A percentile compares a stretch with the other conserved stretches of the same genome.
Evolutionary conservation across 805 yeast genomes (phyloP).

Genomic region (Blastobotrys attinorum): DNA sequence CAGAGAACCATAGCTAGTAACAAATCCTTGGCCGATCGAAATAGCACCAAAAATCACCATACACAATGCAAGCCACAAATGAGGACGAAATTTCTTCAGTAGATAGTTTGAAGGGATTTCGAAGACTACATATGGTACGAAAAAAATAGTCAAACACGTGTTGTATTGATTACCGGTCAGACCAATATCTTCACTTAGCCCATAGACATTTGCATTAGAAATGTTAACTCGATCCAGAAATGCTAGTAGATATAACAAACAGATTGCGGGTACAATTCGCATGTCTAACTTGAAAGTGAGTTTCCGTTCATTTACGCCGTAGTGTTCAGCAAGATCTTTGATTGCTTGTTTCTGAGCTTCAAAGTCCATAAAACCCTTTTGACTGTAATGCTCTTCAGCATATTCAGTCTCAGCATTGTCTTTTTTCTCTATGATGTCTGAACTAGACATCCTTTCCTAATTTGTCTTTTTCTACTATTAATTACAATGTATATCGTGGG

Average conservation of each 20-base stretch:
- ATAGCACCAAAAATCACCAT: slow-evolving; percentile 58
- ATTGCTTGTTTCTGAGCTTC: slow-evolving; percentile 9
- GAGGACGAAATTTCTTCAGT: slow-evolving; percentile 54
- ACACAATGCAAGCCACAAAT: slow-evolving; percentile 52
- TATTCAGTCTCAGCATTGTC: too few species aligned
- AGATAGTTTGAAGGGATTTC: slow-evolving; percentile 59
- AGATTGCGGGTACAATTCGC: slow-evolving; percentile 69
- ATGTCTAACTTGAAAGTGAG: slow-evolving; percentile 59
- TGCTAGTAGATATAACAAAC: slow-evolving; percentile 64
- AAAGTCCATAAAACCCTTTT: not conserved
- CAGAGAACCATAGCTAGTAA: slow-evolving; percentile 48
- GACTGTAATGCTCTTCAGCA: not conserved
- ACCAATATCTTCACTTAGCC: slow-evolving; percentile 47
- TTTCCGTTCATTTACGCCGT: slow-evolving; percentile 45
- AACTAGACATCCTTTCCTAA: too few species aligned
- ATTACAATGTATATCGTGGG: too few species aligned
- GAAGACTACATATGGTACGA: slow-evolving; percentile 58
- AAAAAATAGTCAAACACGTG: slow-evolving; percentile 59
- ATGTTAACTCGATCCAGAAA: slow-evolving; percentile 78
- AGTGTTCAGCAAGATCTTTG: slow-evolving; percentile 34
- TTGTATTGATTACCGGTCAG: slow-evolving; percentile 55
- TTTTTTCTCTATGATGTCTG: not conserved
- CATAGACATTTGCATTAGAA: slow-evolving; percentile 71
- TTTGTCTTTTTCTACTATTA: not conserved
- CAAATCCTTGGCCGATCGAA: slow-evolving; percentile 60